A percentile compares a stretch with the other conserved stretches of the same genome.
These are phyloP conservation scores for Schizophyllum amplum DNA, from an alignment of 1,284 basidiomycete species.

Conservation along the genomic window DNA sequence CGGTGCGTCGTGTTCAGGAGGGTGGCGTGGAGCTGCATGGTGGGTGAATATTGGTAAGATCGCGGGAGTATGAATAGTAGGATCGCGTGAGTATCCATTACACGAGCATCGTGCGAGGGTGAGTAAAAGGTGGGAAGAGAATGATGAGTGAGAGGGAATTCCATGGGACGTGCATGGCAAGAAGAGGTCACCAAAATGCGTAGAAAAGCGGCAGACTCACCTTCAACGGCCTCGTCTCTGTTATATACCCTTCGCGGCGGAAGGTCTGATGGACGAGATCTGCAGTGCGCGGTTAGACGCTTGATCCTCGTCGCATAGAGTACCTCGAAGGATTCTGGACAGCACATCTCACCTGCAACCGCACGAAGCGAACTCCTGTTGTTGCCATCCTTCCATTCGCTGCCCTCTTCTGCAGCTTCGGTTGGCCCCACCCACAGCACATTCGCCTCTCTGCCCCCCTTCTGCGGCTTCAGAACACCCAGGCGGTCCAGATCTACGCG, in stretches of 20 bases:
- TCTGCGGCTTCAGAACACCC: conserved; percentile 41
- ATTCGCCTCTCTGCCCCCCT: conserved; percentile 35
- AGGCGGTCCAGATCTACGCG: conserved; percentile 40
- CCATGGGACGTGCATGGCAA: too few species aligned
- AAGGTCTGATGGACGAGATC: conserved; percentile 42
- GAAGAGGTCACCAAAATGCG: neutral
- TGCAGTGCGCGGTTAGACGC: too few species aligned
- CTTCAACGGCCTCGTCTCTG: conserved; percentile 50
- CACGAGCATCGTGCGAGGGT: too few species aligned
- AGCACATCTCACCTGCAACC: too few species aligned
- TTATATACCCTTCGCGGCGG: conserved; percentile 39
- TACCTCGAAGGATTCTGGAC: too few species aligned
- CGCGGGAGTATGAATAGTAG: too few species aligned
- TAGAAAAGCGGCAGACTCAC: conserved; percentile 24
- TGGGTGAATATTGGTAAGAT: too few species aligned
- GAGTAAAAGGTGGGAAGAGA: too few species aligned
- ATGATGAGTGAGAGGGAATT: too few species aligned
- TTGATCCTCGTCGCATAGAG: too few species aligned
- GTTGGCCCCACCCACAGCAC: conserved; percentile 50
- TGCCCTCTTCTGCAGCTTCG: conserved; percentile 7
- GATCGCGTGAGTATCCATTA: too few species aligned
- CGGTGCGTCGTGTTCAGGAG: conserved; percentile 55
- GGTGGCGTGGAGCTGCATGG: conserved; percentile 56
- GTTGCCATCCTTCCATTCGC: conserved; percentile 21
- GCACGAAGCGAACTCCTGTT: conserved; percentile 11